Evolutionary conservation across 2,329 filamentous ascomycete species (phyloP), one percentile per base, ranked within the genome.

Genomic region (Annulohypoxylon truncatum): DNA sequence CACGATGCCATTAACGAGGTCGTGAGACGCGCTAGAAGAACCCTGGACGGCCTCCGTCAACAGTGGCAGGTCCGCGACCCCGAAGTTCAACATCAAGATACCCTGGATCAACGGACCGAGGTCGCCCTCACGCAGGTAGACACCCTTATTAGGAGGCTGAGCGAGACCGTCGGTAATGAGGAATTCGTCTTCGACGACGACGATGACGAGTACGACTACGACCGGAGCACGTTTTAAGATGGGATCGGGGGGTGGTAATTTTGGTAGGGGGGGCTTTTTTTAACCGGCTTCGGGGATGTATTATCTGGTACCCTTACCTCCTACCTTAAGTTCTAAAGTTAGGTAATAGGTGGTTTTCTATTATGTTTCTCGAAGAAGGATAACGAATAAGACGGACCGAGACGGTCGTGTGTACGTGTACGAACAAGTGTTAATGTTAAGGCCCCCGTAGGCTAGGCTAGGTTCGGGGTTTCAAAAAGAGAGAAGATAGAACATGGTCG

Each of bases 81-180:
- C 10, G 42, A 51, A 24, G 61, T 64, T 20, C 26, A 47, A 2
- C 46, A 68, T 22, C 50, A 48, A 20, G 70, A 68, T 2, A 10
- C 4, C 12, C 53, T 50, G 13, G 13, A 28, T 44, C 7, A 40
- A 4, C 26, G 24, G n/a, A 65, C 61, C 24, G 54, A 53, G n/a
- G n/a, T 48, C 15, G 61, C 67, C 46, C 44, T 71, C 12, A 62
- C 60, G 38, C 61, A 56, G 4, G 65, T 67, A 22, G 47, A 67
- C 29, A 64, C 55, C 31, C 62, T 73, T 33, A 54, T 67, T 28
- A 48, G 50, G 22, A 60, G 62, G 46, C 24, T 72, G 44, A 55
- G 60, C 29, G 40, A 54, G n/a, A 63, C 58, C 9, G 3, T 51
- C 38, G 59, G 50, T 2, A 22, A 55, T 8, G 53, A 51, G 12